Evolutionary conservation across 2,329 filamentous ascomycete species (phyloP).

Genomic region (Clarireedia monteithiana): DNA sequence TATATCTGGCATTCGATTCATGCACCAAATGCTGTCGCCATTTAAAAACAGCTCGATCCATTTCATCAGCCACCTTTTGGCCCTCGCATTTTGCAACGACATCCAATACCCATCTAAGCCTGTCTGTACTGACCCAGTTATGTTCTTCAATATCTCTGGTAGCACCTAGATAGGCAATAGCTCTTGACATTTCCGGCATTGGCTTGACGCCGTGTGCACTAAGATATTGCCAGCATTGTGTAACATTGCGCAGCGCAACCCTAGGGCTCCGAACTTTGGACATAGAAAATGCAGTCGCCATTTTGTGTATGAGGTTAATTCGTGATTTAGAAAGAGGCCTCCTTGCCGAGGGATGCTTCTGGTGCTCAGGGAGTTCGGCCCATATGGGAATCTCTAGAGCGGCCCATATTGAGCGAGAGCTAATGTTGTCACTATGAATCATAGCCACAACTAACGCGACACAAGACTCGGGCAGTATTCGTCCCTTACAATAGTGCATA

Average conservation of each 20-base stretch:
- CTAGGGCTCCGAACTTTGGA: slow-evolving; percentile 9
- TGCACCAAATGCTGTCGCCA: slow-evolving; percentile 11
- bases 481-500: slow-evolving; percentile 7
- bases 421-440: slow-evolving; percentile 12
- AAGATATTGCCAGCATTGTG: slow-evolving; percentile 22
- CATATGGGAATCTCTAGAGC: slow-evolving; percentile 15
- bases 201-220: slow-evolving; percentile 16
- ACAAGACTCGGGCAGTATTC: slow-evolving; percentile 7
- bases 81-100: slow-evolving; percentile 22
- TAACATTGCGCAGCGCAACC: slow-evolving; percentile 23
- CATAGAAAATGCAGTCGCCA: slow-evolving; percentile 24
- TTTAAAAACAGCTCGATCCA: slow-evolving; percentile 13
- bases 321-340: slow-evolving; percentile 10
- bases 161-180: slow-evolving; percentile 19
- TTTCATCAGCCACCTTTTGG: slow-evolving; percentile 17
- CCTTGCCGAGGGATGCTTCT: background rate
- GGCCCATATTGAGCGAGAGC: slow-evolving; percentile 16
- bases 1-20: background rate
- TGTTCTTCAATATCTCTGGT: slow-evolving; percentile 15
- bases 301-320: slow-evolving; percentile 17
- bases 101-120: slow-evolving; percentile 19
- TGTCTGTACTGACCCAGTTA: slow-evolving; percentile 15
- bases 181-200: slow-evolving; percentile 16
- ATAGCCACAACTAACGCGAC: slow-evolving; percentile 17
- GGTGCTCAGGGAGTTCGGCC: background rate